Evolutionary conservation across 257 asterid genomes (phyloP).

Genomic region (Jaltomata sinuosa): DNA sequence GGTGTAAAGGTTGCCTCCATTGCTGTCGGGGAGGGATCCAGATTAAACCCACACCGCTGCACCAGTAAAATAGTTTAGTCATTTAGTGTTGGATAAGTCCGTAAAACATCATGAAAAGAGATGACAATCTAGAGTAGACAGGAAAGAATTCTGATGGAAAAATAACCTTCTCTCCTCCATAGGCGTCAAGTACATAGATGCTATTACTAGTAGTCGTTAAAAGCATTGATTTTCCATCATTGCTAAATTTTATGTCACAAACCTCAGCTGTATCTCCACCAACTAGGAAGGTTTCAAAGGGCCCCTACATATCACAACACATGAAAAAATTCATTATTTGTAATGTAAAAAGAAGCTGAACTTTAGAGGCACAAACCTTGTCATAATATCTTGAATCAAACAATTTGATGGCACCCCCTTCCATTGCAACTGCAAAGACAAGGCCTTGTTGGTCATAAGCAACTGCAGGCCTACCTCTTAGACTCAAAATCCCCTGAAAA

Average conservation of each 20-base stretch:
- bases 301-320: constrained; percentile 49
- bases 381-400: constrained; percentile 90
- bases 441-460: constrained; percentile 98
- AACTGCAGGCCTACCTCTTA: constrained; percentile 93
- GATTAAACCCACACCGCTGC: constrained; percentile 76
- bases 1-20: constrained; percentile 91
- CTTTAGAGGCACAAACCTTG: constrained; percentile 43
- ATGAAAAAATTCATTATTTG: neutral
- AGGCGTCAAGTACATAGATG: constrained; percentile 86
- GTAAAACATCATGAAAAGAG: neutral
- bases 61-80: neutral
- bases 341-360: neutral
- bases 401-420: constrained; percentile 92
- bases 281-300: constrained; percentile 91
- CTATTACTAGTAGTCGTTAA: constrained; percentile 78
- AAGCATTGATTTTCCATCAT: constrained; percentile 93
- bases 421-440: constrained; percentile 97
- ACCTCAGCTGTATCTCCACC: constrained; percentile 98
- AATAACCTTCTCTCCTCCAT: constrained; percentile 89
- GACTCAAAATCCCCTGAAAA: constrained; percentile 83
- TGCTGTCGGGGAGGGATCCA: constrained; percentile 64
- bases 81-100: neutral
- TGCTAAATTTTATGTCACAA: constrained; percentile 95
- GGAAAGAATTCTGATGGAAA: neutral
- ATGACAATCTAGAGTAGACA: neutral